Evolutionary conservation across 163 green algal species (phyloP), one percentile per base, ranked within the genome.

Genomic region (Coccomyxa subellipsoidea): DNA sequence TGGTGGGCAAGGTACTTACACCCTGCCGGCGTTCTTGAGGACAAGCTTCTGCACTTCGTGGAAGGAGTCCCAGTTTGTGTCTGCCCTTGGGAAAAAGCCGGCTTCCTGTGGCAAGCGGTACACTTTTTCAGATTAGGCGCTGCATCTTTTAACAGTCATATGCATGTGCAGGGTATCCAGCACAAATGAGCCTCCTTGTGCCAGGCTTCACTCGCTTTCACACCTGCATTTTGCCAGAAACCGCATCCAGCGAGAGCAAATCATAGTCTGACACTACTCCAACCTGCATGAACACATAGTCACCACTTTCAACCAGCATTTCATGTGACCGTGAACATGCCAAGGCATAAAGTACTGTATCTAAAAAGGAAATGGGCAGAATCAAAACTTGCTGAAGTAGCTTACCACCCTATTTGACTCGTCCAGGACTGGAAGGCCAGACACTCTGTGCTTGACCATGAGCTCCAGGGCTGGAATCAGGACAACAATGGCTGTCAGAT

Each of bases 251-350:
- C 0, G 81, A 82, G n/a, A 89, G 54, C 69, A 89, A 70, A 54
- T 89, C 85, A 47, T 81, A 89, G 76, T 89, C 85, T n/a, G 85
- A 89, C 38, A 89, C 85, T 21, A 89, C 82, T 21, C 85, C 85
- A 4, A 88, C 81, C 82, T 85, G 73, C 76, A 78, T 25, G 38
- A 4, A 27, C 10, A 18, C 27, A 73, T 4, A 54, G 32, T n/a
- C 70, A 39, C 0, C 70, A n/a, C 18, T n/a, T 31, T 77, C 31
- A 32, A 34, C 32, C 37, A 32, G 47, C 18, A 77, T 35, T 66
- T 77, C 27, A 27, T 37, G n/a, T 35, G 40, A 54, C 12, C 31
- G 39, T 23, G 4, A 54, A 73, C 7, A 9, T 77, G n/a, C 7
- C 5, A 40, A 54, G 9, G 38, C 0, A 39, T 4, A 0, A 78